Base-by-base conservation (phyloP, 257 asterid genomes). In the Ehretia macrophylla region DNA sequence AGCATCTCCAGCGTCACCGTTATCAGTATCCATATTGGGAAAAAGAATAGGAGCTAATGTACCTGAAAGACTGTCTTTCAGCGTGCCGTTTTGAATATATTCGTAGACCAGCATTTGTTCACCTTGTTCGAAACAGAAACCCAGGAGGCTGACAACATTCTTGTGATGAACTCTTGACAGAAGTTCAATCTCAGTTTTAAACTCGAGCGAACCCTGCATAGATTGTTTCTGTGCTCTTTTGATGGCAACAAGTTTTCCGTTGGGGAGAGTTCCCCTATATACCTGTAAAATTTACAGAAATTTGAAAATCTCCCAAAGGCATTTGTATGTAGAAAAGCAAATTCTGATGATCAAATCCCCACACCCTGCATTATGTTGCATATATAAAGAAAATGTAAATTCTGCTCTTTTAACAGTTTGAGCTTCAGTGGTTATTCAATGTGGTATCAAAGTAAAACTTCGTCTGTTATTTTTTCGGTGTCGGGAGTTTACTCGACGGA, bases 101-200 rank as follows among this genome's bases (percentile, higher is more conserved):
- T 90, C 96, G 40, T 90, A 90, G 50, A 90, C 75, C 78, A 90
- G 65, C 93, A 87, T 85, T 22, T 83, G 90, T 70, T 90, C 97
- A 21, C 74, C 85, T 32, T 83, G 89, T 56, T 87, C 94, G 47
- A 87, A 90, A 63, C 93, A 90, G 51, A 90, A 85, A 17, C 97
- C 97, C 10, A 75, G 72, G 3, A 90, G 82, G 51, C 77, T 39
- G 20, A 90, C 97, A 0, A 90, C 76, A 47, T 90, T 90, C 67
- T 75, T 90, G 88, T 90, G 96, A 73, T 91, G 98, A 77, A 87
- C 98, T 67, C 98, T 85, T 1, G 98, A 87, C 70, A 91, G 98
- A 69, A 85, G 94, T 78, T 91, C 98, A 58, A 91, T 85, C 86
- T 91, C 98, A n/a, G 89, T 87, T 79, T 87, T 91, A 87, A 91